A percentile compares a stretch with the other conserved stretches of the same genome.
Evolutionary conservation across 1,139 yeast species (phyloP).

Genomic region (Magnusiomyces ingens): DNA sequence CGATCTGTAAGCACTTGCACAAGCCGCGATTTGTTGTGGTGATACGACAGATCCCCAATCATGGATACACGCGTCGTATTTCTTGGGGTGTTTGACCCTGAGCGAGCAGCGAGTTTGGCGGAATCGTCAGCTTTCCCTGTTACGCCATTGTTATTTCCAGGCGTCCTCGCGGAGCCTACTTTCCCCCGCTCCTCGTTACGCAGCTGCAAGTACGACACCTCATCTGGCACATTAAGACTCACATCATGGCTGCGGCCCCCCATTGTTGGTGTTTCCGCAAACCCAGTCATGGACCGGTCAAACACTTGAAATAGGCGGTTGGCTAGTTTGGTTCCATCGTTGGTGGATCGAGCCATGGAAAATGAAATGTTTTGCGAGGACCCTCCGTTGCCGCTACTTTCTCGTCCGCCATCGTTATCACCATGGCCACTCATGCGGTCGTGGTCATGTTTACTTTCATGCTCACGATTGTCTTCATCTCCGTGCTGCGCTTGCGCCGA

Average conservation of each 20-base stretch:
- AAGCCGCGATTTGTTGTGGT: slow-evolving; percentile 2
- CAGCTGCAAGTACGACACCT: too few species aligned
- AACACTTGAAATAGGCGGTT: neutral
- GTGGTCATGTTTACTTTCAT: neutral
- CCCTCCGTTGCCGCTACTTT: too few species aligned
- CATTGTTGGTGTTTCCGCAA: too few species aligned
- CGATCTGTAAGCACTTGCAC: slow-evolving; percentile 3
- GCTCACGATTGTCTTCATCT: neutral
- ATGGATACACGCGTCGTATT: slow-evolving; percentile 1
- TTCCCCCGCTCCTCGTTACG: neutral
- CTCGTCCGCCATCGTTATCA: too few species aligned
- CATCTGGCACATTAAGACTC: too few species aligned
- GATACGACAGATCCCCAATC: slow-evolving; percentile 2
- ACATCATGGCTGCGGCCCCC: too few species aligned
- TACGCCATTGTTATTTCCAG: too few species aligned
- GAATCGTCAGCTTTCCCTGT: too few species aligned
- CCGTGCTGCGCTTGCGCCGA: too few species aligned
- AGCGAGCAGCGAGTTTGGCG: neutral
- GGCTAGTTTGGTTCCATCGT: neutral
- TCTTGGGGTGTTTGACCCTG: neutral
- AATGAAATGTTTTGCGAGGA: too few species aligned
- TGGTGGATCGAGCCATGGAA: too few species aligned
- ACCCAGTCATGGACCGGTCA: neutral
- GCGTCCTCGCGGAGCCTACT: too few species aligned
- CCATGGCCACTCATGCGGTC: neutral